Base-by-base conservation (phyloP, 2,329 filamentous ascomycete genomes). In the Elsinoe necatrix region DNA sequence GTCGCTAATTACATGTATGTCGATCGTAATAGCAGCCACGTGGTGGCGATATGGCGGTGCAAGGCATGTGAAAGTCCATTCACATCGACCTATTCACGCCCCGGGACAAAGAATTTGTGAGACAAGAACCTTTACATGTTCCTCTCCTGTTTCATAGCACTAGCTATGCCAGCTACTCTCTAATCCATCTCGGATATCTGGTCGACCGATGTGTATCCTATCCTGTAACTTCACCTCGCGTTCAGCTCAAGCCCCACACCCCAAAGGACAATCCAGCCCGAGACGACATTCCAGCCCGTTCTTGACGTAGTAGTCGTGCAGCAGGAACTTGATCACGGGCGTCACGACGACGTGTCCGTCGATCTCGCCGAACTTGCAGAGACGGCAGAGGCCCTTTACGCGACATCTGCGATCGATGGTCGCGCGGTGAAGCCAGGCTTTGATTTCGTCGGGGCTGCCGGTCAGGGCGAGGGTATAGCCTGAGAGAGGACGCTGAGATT, bases 291-390 rank as follows among this genome's bases (percentile, higher is more conserved):
- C 45, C 25, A 50, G 12, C 25, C 25, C 25, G 25, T 50, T 50
- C 27, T 34, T 50, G 45, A 50, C 45, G 25, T 50, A 50, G n/a
- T 50, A 34, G 45, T 50, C 45, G 14, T 50, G 45, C 16, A 50
- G 45, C 2, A 50, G 45, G 8, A 11, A 50, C 25, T 50, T 50
- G 25, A 50, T 16, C 12, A 50, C 45, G 6, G 23, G 4, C 2
- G 45, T 31, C 12, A 18, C 23, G 16, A 20, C 27, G 25, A 50
- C 25, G 7, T 34, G 25, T 25, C 25, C 45, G 9, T 50, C 23
- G 12, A 18, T 11, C 14, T 50, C 45, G 27, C 45, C 45, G 14
- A 50, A 50, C 45, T 50, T 50, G 45, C 45, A 50, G 20, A 50
- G n/a, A 34, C 45, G 45, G 16, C 45, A 50, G 9, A 31, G 12